Evolutionary conservation across 129 eudicot species (phyloP).

Genomic region (Chrysanthemum lavandulifolium): DNA sequence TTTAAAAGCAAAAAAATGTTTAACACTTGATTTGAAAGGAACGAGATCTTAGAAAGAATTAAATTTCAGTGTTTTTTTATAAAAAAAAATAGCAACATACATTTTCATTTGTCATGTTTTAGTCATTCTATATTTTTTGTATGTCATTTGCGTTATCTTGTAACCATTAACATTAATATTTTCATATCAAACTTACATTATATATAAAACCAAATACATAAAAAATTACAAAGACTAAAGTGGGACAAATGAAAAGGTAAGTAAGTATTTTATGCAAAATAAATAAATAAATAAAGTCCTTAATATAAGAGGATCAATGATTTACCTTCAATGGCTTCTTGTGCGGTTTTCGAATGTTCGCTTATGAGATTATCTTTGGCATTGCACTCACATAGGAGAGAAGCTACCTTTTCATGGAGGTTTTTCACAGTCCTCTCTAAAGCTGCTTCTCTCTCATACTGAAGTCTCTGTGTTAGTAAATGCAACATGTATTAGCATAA

Average conservation of each 20-base stretch:
- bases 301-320: neutral
- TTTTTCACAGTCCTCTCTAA: conserved; percentile 50
- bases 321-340: conserved; percentile 70
- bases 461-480: conserved; percentile 38
- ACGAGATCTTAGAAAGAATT: neutral
- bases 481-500: conserved; percentile 5
- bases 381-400: conserved; percentile 52
- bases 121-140: too few relatives aligned
- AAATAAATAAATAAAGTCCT: neutral
- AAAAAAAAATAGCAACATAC: neutral
- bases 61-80: too few relatives aligned
- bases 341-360: conserved; percentile 38
- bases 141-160: too few relatives aligned
- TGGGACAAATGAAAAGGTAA: neutral
- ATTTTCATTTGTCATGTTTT: neutral
- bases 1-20: neutral
- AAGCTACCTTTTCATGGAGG: conserved; percentile 65
- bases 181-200: too few relatives aligned
- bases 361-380: conserved; percentile 57
- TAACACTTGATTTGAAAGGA: neutral
- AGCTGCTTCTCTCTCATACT: conserved; percentile 57
- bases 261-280: neutral
- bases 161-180: too few relatives aligned
- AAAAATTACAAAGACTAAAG: neutral
- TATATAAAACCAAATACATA: neutral